phyloP scores from a whole-genome alignment of 805 yeast genomes.

The Candida orba region DNA sequence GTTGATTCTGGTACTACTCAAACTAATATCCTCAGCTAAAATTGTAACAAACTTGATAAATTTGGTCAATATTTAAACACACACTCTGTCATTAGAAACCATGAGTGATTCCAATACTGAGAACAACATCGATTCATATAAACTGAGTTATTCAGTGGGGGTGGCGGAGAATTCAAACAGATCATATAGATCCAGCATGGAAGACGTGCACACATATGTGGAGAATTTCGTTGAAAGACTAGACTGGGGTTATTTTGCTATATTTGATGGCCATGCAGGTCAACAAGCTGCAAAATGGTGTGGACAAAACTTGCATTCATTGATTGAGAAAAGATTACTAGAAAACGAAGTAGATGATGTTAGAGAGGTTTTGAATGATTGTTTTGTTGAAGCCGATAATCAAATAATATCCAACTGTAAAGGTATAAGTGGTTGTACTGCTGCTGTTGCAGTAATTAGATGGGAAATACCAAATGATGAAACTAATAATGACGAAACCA shows the following conservation, averaged over 20 bases:
- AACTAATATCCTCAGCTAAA: too few relatives aligned
- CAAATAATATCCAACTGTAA: conserved; percentile 51
- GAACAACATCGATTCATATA: conserved; percentile 14
- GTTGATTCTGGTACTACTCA: too few relatives aligned
- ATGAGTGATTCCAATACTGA: conserved; percentile 4
- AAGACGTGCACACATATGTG: conserved; percentile 89
- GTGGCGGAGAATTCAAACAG: conserved; percentile 86
- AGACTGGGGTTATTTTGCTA: conserved; percentile 93
- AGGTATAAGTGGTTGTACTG: conserved; percentile 88
- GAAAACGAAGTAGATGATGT: conserved; percentile 44
- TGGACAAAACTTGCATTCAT: conserved; percentile 72
- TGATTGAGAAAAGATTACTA: conserved; percentile 53
- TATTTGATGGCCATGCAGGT: conserved; percentile 98
- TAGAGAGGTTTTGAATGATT: conserved; percentile 55
- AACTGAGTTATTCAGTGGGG: conserved; percentile 75
- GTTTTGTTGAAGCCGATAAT: conserved; percentile 72
- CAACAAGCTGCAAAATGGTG: conserved; percentile 91
- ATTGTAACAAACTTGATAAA: too few relatives aligned
- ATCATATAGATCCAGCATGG: conserved; percentile 83
- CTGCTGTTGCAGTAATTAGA: conserved; percentile 84
- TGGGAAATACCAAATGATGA: conserved; percentile 55
- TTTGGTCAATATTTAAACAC: too few relatives aligned
- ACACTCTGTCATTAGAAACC: too few relatives aligned
- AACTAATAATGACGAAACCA: conserved; percentile 2
- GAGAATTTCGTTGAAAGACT: conserved; percentile 86